Evolutionary conservation across 108 stramenopile species (phyloP).

Genomic region (Nannochloropsis salina): DNA sequence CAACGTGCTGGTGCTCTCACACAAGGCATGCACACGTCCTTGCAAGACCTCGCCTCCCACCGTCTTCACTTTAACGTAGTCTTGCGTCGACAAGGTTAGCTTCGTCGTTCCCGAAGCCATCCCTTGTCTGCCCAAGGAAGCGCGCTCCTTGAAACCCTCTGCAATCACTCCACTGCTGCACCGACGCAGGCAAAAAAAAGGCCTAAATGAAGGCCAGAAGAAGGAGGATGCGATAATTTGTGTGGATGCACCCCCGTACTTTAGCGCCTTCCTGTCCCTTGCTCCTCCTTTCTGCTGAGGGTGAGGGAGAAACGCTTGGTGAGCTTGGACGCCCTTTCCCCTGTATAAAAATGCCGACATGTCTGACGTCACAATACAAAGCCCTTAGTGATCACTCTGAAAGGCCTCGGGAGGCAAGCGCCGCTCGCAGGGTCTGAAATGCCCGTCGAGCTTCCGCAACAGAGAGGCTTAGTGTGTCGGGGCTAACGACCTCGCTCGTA

Average conservation of each 20-base stretch:
- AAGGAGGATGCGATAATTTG: background rate
- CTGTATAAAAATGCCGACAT: too few species aligned
- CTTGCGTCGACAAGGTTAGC: background rate
- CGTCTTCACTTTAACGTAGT: background rate
- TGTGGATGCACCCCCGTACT: too few species aligned
- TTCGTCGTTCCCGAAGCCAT: background rate
- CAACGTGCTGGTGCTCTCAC: background rate
- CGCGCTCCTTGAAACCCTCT: background rate
- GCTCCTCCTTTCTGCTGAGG: background rate
- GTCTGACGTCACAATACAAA: too few species aligned
- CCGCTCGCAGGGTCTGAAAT: too few species aligned
- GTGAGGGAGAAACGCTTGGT: too few species aligned
- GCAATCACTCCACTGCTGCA: constrained; percentile 14
- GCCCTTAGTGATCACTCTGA: too few species aligned
- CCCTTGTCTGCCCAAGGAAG: background rate
- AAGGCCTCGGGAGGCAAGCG: too few species aligned
- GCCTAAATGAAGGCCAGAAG: background rate
- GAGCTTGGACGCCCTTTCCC: too few species aligned
- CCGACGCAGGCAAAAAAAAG: background rate
- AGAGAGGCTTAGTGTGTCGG: too few species aligned
- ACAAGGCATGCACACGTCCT: background rate
- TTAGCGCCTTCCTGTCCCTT: background rate
- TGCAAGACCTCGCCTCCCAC: background rate
- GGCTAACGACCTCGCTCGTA: too few species aligned
- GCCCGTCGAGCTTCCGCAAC: too few species aligned